Evolutionary conservation across 805 yeast genomes (phyloP), one percentile per base, ranked within the genome.

Genomic region (Clavispora fructus): DNA sequence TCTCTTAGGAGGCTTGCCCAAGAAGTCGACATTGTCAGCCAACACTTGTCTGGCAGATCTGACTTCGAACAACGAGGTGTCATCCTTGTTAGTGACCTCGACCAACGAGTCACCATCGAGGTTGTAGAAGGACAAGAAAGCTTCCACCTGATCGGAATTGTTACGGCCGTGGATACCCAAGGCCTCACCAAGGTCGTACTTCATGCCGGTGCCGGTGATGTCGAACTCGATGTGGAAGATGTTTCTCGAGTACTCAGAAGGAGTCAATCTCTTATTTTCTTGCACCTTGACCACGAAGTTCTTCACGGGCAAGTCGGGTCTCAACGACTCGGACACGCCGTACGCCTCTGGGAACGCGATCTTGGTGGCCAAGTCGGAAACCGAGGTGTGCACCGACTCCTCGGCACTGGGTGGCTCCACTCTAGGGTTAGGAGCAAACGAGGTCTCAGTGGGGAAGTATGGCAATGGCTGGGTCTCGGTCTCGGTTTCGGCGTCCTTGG

Each of bases 171-270:
- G 97, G 49, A 92, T 80, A 60, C 98, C 98, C 50, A 92, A 79
- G 17, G 98, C 97, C 74, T 92, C 98, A 64, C 98, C 98, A 61
- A 92, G 89, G 53, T 84, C 94, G 64, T 92, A 92, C 42, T 81
- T 87, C 62, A 92, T 74, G 25, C 95, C 97, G 32, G 97, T 90
- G 44, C 95, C 95, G 40, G 90, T 68, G 61, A 84, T 79, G 63
- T 92, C 98, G 56, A 92, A 89, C 70, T 92, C 98, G 56, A 92
- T 85, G 63, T 92, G 96, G 88, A 92, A 92, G 58, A 92, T 91
- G 69, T 92, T 87, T 73, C 98, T 87, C 51, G 87, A 88, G 68
- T 92, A 92, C 58, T 87, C 91, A 32, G 59, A 61, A 6, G 98
- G 97, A 16, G 98, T 92, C 51, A 92, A 85, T 59, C 98, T 81